Percentiles rank a stretch among this genome's conserved stretches.
phyloP scores from a whole-genome alignment of 306 rosid genomes.

The Benincasa hispida region DNA sequence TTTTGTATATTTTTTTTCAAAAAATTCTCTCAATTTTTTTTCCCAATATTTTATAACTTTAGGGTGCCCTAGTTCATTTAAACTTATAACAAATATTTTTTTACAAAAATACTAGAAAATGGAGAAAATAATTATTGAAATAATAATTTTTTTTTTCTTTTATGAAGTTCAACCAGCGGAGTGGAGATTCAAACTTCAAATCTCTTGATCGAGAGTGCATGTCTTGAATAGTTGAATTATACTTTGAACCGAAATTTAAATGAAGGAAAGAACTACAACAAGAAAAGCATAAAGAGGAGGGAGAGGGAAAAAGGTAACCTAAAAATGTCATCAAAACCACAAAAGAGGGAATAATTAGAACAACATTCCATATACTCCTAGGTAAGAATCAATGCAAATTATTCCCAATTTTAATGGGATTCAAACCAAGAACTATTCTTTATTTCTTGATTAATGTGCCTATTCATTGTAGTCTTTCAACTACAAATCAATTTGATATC shows the following conservation, averaged over 20 bases:
- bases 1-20: no score
- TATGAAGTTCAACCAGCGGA: no score
- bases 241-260: not conserved
- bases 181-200: not conserved
- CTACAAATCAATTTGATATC: not conserved
- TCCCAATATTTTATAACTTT: not conserved
- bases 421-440: not conserved
- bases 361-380: not conserved
- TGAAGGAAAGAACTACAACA: not conserved
- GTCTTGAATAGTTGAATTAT: no score
- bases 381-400: not conserved
- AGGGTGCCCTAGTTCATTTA: not conserved
- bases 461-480: not conserved
- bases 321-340: not conserved
- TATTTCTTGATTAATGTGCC: not conserved
- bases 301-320: not conserved
- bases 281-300: not conserved
- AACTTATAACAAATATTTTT: no score
- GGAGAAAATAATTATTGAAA: no score
- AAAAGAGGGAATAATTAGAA: not conserved
- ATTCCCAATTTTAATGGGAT: not conserved
- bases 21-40: no score
- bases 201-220: not conserved
- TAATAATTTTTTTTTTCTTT: no score
- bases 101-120: not conserved